Conservation (phyloP, 306 rosid species). For the Sicyos edulis region DNA sequence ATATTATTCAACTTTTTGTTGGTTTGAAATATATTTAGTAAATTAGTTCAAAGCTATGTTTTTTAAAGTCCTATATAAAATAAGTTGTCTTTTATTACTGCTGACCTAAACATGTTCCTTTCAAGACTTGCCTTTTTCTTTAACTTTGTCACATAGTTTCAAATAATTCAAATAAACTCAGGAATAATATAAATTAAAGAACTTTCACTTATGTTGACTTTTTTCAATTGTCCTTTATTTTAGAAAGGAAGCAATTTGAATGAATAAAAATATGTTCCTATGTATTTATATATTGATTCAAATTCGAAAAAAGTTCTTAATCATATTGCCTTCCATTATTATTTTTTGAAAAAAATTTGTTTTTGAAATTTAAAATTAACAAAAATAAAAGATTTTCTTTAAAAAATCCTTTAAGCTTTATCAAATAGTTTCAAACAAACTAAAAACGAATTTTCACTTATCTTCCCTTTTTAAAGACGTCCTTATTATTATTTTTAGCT, state of each 20-base stretch:
- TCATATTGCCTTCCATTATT: no score
- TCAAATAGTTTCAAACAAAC: no score
- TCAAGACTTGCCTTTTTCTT: not conserved
- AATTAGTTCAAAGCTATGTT: not conserved
- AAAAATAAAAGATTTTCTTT: no score
- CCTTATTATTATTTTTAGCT: no score
- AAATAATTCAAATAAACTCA: not conserved
- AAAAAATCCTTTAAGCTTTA: no score
- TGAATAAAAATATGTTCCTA: not conserved
- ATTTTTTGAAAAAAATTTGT: no score
- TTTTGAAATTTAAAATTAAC: no score
- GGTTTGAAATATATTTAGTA: not conserved
- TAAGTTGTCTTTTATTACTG: slow-evolving; percentile 9
- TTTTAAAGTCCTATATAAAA: not conserved
- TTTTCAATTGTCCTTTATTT: not conserved
- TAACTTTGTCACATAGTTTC: not conserved
- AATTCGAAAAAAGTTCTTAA: no score
- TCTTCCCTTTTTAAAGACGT: no score
- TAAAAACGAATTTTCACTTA: no score
- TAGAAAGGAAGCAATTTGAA: not conserved
- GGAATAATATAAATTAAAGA: not conserved
- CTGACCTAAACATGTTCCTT: slow-evolving; percentile 8
- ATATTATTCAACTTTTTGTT: not conserved
- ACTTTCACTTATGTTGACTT: not conserved
- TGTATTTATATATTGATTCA: not conserved